Evolutionary conservation across 371 early-diverging fungal species (phyloP).

Genomic region (Mucor indicus): DNA sequence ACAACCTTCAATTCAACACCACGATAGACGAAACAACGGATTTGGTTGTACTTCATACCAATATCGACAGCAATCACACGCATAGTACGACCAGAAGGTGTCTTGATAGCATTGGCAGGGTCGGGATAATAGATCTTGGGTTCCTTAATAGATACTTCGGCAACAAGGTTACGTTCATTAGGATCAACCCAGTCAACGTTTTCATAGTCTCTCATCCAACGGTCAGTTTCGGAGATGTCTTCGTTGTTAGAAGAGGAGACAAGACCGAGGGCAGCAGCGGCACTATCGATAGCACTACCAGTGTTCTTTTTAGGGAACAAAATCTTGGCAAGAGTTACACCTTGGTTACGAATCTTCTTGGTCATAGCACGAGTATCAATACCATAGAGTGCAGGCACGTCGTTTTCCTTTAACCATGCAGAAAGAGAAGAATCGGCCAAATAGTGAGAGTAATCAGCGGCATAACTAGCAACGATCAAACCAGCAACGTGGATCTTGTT

Average conservation of each 20-base stretch:
- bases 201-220: slow-evolving; percentile 68
- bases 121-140: slow-evolving; percentile 74
- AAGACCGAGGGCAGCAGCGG: slow-evolving; percentile 40
- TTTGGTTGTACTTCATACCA: slow-evolving; percentile 98
- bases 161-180: slow-evolving; percentile 88
- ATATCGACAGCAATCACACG: slow-evolving; percentile 92
- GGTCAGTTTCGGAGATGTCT: slow-evolving; percentile 27
- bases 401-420: slow-evolving; percentile 84
- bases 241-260: slow-evolving; percentile 19
- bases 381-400: slow-evolving; percentile 87
- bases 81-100: slow-evolving; percentile 74
- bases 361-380: slow-evolving; percentile 94
- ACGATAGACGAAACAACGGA: slow-evolving; percentile 91
- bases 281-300: slow-evolving; percentile 17
- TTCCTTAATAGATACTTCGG: slow-evolving; percentile 84
- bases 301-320: slow-evolving; percentile 67
- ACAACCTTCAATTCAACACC: slow-evolving; percentile 93
- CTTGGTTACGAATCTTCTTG: slow-evolving; percentile 79
- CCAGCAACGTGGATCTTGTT: slow-evolving; percentile 82
- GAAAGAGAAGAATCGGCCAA: slow-evolving; percentile 84
- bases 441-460: slow-evolving; percentile 89
- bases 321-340: slow-evolving; percentile 85
- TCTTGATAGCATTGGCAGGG: slow-evolving; percentile 57
- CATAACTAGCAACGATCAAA: slow-evolving; percentile 88
- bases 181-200: slow-evolving; percentile 91